Evolutionary conservation across 2,329 filamentous ascomycete genomes (phyloP), one percentile per base, ranked within the genome.

Genomic region (Fusarium algeriense): DNA sequence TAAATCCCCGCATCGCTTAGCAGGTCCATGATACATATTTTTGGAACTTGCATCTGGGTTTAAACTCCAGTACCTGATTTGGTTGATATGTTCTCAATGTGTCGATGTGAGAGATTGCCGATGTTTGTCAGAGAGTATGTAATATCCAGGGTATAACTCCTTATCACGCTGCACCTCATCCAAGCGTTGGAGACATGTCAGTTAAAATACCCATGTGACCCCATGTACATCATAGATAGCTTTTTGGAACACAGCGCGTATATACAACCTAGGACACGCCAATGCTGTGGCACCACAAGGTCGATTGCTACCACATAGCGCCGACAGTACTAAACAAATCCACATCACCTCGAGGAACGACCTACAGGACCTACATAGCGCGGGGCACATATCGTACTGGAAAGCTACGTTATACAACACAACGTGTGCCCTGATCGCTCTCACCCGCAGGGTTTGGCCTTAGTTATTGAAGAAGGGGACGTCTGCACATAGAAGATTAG

Each of bases 241-340:
- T n/a, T 23, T n/a, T 43, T 52, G 26, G n/a, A 50, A 46, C 43
- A 55, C 30, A 64, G 40, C 53, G 60, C 63, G 63, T 55, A 53
- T 52, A 55, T 40, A 45, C 32, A 60, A 32, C 40, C 40, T 23
- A n/a, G 50, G 37, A 61, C 55, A 43, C 38, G 34, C 60, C 48
- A 48, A 52, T 60, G 65, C 46, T 48, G 53, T 70, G 70, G 45
- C 48, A 65, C 49, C 58, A 28, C 48, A 23, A 66, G 37, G 46
- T 50, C 28, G 59, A 49, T 54, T 52, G 48, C 23, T 59, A 58
- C 56, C 38, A 60, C 43, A 52, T 61, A 57, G 19, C 32, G 41
- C 50, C 20, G 28, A n/a, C 15, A 41, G 26, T 40, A 67, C 45
- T 35, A 57, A 44, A 54, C 40, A 55, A 35, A 35, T 20, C n/a